Evolutionary conservation across 352 stramenopile genomes (phyloP), one percentile per base, ranked within the genome.

Genomic region (Phytophthora parvispora): DNA sequence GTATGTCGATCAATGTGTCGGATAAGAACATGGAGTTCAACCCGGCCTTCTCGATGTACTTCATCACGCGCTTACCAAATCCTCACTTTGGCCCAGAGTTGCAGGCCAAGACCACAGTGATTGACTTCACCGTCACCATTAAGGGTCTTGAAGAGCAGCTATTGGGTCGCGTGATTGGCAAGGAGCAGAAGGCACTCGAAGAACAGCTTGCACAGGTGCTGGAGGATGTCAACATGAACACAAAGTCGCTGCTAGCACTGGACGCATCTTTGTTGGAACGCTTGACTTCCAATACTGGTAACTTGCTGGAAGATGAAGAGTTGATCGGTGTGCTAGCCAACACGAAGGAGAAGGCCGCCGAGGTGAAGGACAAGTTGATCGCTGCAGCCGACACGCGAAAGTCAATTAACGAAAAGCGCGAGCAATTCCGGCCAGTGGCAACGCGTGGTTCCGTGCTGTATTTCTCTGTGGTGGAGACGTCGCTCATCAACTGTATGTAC

Each of bases 11-110:
- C 71, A 99, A 98, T 61, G 94, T 99, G 5, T 99, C 95, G 50
- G 98, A 99, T 86, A 99, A 99, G 83, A 96, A 98, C 82, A 99
- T 99, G 97, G 97, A 99, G 75, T 99, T 98, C 74, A 97, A 99
- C 69, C 93, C 96, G 8, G 94, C 93, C 22, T 99, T 99, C 73
- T 98, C 94, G 45, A 95, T 99, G 82, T 99, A 99, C 74, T 99
- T 99, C 65, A 99, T 99, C 68, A 99, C 97, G 5, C 85, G 98
- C 1, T 78, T 99, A 56, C 97, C 97, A 16, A 99, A 99, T 68
- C 98, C 98, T 40, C 98, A 97, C 74, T 99, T 99, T 51, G 97
- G 91, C 6, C 98, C 98, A 1, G 98, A 99, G 68, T 75, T 99
- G 22, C 97, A 99, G 78, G 98, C 97, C 6, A 99, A 99, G 77